Conservation (phyloP, 2,329 filamentous ascomycete genomes). For the Ascochyta clinopodiicola region DNA sequence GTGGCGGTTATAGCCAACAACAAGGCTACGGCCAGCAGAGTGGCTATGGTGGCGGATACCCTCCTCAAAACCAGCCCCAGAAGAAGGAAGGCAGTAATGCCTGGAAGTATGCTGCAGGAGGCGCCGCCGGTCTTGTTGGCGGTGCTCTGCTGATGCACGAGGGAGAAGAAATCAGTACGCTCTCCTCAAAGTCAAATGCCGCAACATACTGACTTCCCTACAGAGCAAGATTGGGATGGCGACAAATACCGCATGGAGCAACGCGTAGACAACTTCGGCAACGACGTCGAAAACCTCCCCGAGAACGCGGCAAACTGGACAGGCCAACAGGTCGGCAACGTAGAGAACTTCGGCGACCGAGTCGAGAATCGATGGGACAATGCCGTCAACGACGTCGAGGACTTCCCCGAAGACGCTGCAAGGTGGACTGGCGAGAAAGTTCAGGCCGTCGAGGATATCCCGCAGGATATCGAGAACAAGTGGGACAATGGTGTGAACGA, state of each 20-base stretch:
- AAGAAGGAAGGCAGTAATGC: slow-evolving; percentile 31
- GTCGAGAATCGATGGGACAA: slow-evolving; percentile 30
- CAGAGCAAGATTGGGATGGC: slow-evolving; percentile 27
- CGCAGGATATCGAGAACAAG: slow-evolving; percentile 31
- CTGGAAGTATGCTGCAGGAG: slow-evolving; percentile 37
- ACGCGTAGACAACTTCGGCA: slow-evolving; percentile 26
- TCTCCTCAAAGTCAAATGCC: neutral
- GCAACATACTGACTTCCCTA: slow-evolving; percentile 2
- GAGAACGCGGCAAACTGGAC: slow-evolving; percentile 34
- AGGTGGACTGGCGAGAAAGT: slow-evolving; percentile 34
- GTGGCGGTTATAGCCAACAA: slow-evolving; percentile 12
- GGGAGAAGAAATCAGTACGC: slow-evolving; percentile 33
- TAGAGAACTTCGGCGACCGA: slow-evolving; percentile 30
- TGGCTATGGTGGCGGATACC: slow-evolving; percentile 20
- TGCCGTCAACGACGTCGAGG: slow-evolving; percentile 29
- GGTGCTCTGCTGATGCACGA: slow-evolving; percentile 38
- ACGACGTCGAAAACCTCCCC: slow-evolving; percentile 28
- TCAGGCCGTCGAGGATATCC: slow-evolving; percentile 33
- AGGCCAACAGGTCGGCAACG: slow-evolving; percentile 32
- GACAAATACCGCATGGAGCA: slow-evolving; percentile 26
- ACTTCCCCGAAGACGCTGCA: slow-evolving; percentile 34
- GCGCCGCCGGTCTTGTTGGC: slow-evolving; percentile 31
- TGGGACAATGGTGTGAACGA: slow-evolving; percentile 29
- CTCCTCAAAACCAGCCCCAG: slow-evolving; percentile 20
- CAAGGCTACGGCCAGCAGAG: slow-evolving; percentile 24